These are phyloP conservation scores for Suhomyces yuchorum DNA, from an alignment of 1,139 yeast genomes.

Conservation along the genomic window DNA sequence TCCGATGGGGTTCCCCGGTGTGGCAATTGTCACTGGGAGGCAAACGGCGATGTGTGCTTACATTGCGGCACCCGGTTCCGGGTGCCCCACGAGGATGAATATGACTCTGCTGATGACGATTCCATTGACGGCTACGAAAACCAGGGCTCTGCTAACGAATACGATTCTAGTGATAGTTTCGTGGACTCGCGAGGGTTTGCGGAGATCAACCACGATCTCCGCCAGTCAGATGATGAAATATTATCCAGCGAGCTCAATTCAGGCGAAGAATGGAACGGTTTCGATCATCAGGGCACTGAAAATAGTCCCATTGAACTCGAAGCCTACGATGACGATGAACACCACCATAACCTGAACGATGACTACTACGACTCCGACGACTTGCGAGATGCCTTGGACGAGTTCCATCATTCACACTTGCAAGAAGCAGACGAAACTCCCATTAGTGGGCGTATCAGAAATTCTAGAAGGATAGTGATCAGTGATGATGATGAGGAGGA, in stretches of 20 bases:
- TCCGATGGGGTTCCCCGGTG: constrained; percentile 83
- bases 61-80: constrained; percentile 54
- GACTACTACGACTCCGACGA: constrained; percentile 19
- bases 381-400: constrained; percentile 20
- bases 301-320: constrained; percentile 15
- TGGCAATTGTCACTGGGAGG: constrained; percentile 83
- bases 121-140: constrained; percentile 19
- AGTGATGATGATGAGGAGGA: constrained; percentile 16
- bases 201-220: constrained; percentile 18
- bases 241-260: constrained; percentile 11
- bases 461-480: constrained; percentile 11
- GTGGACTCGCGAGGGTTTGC: constrained; percentile 23
- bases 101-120: constrained; percentile 34
- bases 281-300: constrained; percentile 10
- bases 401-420: constrained; percentile 20
- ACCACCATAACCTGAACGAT: not conserved
- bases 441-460: constrained; percentile 1
- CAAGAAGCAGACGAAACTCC: constrained; percentile 14
- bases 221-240: constrained; percentile 13
- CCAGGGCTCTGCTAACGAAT: constrained; percentile 15
- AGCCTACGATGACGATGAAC: constrained; percentile 18
- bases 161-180: constrained; percentile 29
- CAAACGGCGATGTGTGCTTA: constrained; percentile 55
- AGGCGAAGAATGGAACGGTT: constrained; percentile 19
- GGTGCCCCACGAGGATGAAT: constrained; percentile 30